Evolutionary conservation across 2,329 filamentous ascomycete genomes (phyloP), one percentile per base, ranked within the genome.

Genomic region (Diaporthe aspalathi): DNA sequence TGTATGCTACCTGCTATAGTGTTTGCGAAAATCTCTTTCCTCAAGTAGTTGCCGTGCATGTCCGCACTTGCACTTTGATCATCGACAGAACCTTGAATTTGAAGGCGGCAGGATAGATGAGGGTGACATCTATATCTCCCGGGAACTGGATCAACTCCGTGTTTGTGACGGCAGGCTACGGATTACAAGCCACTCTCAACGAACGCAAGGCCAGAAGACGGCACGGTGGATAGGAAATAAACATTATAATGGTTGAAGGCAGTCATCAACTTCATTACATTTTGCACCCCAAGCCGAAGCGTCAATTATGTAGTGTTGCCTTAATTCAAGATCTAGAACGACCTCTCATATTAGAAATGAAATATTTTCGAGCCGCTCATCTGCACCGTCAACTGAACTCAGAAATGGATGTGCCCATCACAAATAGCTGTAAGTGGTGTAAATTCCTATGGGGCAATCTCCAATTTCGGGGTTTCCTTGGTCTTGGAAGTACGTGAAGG

Each of bases 401-500:
- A 24, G 7, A 38, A 1, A n/a, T 63, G 27, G 16, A 8, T 11
- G 5, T 24, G 27, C 27, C 24, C 24, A 56, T n/a, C 14, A 52
- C 17, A 68, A 22, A 22, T 71, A 68, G 56, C 70, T 71, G 49
- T 71, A 71, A 9, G 65, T 68, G 35, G 47, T 68, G 49, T 54
- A 71, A 1, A 68, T 49, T 1, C 65, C 65, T 7, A 71, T 68
- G 7, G 70, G 70, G 38, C 70, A 71, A 9, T 71, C 56, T 1
- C 49, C 56, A 16, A 11, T 16, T 20, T 60, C 54, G 14, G 65
- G n/a, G 12, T 68, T 24, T 2, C 70, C 70, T 2, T 9, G 16
- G 43, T 80, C 74, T 67, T 80, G 78, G 66, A 78, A 78, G 66
- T 73, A 81, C 12, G 76, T 70, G 57, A 80, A 79, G 49, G 71